Percentiles rank a stretch among this genome's conserved stretches.
Conservation (phyloP, 768 basidiomycete species). For the Cystobasidium ongulense region DNA sequence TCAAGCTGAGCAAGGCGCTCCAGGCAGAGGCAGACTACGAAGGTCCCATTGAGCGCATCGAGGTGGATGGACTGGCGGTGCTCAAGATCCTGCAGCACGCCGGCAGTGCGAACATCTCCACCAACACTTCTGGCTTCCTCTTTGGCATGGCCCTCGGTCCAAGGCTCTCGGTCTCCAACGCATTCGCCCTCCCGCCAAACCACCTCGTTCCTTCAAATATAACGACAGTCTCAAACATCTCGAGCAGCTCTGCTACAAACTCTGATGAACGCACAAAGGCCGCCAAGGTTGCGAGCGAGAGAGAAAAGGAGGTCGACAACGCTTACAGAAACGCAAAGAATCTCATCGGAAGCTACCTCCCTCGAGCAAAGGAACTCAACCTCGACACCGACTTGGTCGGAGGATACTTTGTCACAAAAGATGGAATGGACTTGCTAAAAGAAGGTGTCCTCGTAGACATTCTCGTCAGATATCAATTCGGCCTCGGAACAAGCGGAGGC, state of each 20-base stretch:
- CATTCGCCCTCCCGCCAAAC: slow-evolving; percentile 38
- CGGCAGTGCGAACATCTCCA: slow-evolving; percentile 35
- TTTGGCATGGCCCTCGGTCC: slow-evolving; percentile 40
- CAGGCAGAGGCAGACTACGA: slow-evolving; percentile 28
- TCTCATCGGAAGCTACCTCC: slow-evolving; percentile 39
- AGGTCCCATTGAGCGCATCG: slow-evolving; percentile 24
- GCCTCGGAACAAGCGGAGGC: slow-evolving; percentile 34
- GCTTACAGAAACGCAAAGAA: slow-evolving; percentile 33
- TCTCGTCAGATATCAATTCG: slow-evolving; percentile 40
- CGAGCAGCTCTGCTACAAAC: background rate
- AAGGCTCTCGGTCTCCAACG: slow-evolving; percentile 38
- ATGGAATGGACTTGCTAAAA: slow-evolving; percentile 40
- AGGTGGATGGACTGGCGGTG: slow-evolving; percentile 35
- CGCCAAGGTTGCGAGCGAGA: slow-evolving; percentile 4
- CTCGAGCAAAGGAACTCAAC: slow-evolving; percentile 40
- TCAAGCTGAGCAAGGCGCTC: slow-evolving; percentile 29
- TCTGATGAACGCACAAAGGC: slow-evolving; percentile 27
- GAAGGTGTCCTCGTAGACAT: slow-evolving; percentile 41
- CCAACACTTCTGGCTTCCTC: slow-evolving; percentile 40
- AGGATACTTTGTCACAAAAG: slow-evolving; percentile 41
- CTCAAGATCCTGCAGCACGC: slow-evolving; percentile 43
- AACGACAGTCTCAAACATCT: slow-evolving; percentile 23
- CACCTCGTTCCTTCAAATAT: slow-evolving; percentile 29
- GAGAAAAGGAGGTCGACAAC: slow-evolving; percentile 30
- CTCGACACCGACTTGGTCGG: slow-evolving; percentile 41